Conservation (phyloP, 2,329 filamentous ascomycete genomes). For the Cladophialophora immunda region DNA sequence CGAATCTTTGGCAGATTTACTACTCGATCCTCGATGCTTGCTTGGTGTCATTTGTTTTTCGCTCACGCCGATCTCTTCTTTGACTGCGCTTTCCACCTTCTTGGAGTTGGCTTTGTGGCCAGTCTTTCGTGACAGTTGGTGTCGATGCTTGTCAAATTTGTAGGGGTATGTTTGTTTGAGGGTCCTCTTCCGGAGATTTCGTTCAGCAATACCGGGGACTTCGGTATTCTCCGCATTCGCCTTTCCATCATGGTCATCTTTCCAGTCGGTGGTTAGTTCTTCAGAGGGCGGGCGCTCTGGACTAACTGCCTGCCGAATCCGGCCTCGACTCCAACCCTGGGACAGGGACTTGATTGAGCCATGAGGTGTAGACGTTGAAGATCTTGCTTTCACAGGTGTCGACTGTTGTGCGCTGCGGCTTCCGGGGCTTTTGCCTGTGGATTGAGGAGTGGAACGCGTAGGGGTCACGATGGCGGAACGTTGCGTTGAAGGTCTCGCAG, state of each 20-base stretch:
- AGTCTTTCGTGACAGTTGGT: slow-evolving; percentile 25
- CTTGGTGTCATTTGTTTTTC: slow-evolving; percentile 17
- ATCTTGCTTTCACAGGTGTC: not conserved
- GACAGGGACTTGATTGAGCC: not conserved
- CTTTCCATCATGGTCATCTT: not conserved
- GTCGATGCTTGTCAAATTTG: slow-evolving; percentile 36
- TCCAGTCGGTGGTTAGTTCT: not conserved
- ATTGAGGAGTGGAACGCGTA: not conserved
- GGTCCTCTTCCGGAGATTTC: slow-evolving; percentile 32
- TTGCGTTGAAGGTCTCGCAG: not conserved
- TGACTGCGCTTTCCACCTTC: slow-evolving; percentile 30
- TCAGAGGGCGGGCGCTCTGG: not conserved
- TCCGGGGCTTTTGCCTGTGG: not conserved
- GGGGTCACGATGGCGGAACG: not conserved
- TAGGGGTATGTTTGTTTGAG: slow-evolving; percentile 34
- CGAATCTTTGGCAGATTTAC: not conserved
- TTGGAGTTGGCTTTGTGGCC: slow-evolving; percentile 21
- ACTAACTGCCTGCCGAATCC: not conserved
- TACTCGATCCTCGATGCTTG: slow-evolving; percentile 13
- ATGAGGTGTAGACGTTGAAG: not conserved
- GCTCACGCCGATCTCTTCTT: slow-evolving; percentile 24
- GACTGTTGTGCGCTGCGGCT: not conserved
- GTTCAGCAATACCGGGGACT: not conserved
- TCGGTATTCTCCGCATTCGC: slow-evolving; percentile 4
- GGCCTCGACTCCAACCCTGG: not conserved